These are phyloP conservation scores for Hyaloscypha bicolor DNA, from an alignment of 495 filamentous ascomycete genomes.

Conservation along the genomic window DNA sequence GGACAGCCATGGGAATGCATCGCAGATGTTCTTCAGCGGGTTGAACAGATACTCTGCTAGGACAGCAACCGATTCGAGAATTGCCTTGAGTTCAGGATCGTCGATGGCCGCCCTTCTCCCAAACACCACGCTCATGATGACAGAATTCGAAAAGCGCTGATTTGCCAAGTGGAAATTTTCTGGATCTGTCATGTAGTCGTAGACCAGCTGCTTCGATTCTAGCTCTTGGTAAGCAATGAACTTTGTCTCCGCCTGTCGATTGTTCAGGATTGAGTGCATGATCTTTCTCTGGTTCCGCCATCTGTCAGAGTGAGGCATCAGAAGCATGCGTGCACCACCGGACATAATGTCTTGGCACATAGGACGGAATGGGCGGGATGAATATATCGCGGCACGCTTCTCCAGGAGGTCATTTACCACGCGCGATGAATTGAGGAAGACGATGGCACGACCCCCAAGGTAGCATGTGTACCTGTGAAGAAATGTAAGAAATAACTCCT, in stretches of 20 bases:
- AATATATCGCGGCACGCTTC: slow-evolving; percentile 35
- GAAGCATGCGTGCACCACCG: slow-evolving; percentile 33
- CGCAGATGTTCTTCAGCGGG: too few relatives aligned
- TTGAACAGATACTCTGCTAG: too few relatives aligned
- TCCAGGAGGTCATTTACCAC: slow-evolving; percentile 39
- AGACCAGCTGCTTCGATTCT: slow-evolving; percentile 42
- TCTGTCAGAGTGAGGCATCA: slow-evolving; percentile 32
- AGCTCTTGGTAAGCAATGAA: slow-evolving; percentile 43
- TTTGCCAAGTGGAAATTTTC: slow-evolving; percentile 41
- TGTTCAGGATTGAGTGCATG: slow-evolving; percentile 47
- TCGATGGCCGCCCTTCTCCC: slow-evolving; percentile 18
- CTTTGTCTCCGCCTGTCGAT: slow-evolving; percentile 33
- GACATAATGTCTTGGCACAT: slow-evolving; percentile 35
- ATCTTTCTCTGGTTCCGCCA: slow-evolving; percentile 37
- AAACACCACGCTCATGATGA: slow-evolving; percentile 40
- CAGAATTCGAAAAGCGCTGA: slow-evolving; percentile 46
- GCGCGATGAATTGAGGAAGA: slow-evolving; percentile 2
- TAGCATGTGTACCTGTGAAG: too few relatives aligned
- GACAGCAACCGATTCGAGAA: slow-evolving; percentile 18
- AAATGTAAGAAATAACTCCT: too few relatives aligned
- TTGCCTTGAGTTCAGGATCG: slow-evolving; percentile 9
- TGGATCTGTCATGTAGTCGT: slow-evolving; percentile 39
- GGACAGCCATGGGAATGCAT: slow-evolving; percentile 21
- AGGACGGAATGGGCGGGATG: slow-evolving; percentile 34
- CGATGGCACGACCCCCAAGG: too few relatives aligned